Base-by-base conservation (phyloP, 495 filamentous ascomycete species). In the Evernia prunastri region DNA sequence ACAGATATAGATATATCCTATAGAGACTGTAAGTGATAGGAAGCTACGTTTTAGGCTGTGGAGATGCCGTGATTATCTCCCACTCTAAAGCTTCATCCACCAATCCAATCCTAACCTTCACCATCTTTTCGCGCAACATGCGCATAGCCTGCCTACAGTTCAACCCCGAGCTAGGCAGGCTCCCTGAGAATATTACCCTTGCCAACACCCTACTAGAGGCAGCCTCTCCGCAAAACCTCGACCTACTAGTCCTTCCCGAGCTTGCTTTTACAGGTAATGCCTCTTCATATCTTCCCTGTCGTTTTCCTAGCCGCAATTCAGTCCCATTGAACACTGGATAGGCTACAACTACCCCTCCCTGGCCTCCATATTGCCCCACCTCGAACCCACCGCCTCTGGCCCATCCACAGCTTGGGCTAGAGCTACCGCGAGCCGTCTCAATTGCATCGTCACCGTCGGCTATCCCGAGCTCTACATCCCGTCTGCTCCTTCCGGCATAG, bases 271-370 rank as follows among this genome's bases (percentile, higher is more conserved):
- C 90, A 43, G 92, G 93, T 40, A 33, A 12, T 25, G 1, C 49
- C 49, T 31, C 27, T 18, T 27, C 10, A 29, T 6, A 11, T 31
- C 49, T 25, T 17, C 27, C 17, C 29, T 2, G 2, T 11, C 29
- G 12, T 27, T 20, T 54, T 33, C 6, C 29, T 17, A 20, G 17
- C 51, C 51, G 33, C 18, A 15, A 4, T 54, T 18, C 51, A 54
- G 9, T 12, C n/a, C 17, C 31, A 51, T 37, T 58, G 33, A 65
- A 5, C 20, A 23, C 7, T 18, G 18, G 17, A 29, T 9, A 68
- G 92, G 94, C 27, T 98, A 97, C 79, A 96, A 96, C 72, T 96
- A 95, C 77, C 84, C 84, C 33, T 92, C 90, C 25, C 71, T 89
- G 61, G 77, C 86, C 59, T 82, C 90, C 37, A 96, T 98, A 58